Evolutionary conservation across 768 basidiomycete genomes (phyloP).

Genomic region (Pisolithus tinctorius): DNA sequence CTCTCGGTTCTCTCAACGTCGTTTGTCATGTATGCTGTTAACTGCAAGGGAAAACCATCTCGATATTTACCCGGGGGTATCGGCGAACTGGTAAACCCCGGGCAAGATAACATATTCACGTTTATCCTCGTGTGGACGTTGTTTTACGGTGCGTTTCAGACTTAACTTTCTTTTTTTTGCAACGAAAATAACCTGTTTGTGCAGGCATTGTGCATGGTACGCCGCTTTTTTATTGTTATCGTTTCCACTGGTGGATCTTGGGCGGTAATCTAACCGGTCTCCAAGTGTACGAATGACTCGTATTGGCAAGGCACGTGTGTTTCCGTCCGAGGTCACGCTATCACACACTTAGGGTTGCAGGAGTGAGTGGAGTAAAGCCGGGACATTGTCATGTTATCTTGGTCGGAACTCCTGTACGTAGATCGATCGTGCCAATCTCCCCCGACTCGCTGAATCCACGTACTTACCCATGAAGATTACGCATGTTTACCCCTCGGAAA

Average conservation of each 20-base stretch:
- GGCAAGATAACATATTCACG: conserved; percentile 86
- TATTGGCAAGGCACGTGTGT: not conserved
- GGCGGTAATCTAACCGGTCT: conserved; percentile 12
- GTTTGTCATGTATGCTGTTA: conserved; percentile 55
- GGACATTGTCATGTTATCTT: conserved; percentile 4
- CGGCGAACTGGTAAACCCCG: conserved; percentile 69
- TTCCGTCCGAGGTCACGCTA: conserved; percentile 1
- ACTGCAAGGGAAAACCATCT: conserved; percentile 58
- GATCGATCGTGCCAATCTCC: not conserved
- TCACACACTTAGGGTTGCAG: conserved; percentile 3
- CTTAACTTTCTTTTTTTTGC: conserved; percentile 3
- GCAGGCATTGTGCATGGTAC: conserved; percentile 44
- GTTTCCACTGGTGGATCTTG: not conserved
- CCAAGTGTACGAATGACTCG: conserved; percentile 35
- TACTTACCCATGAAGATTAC: conserved; percentile 3
- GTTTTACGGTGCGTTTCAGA: conserved; percentile 65
- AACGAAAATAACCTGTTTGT: conserved; percentile 4
- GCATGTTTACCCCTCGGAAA: conserved; percentile 1
- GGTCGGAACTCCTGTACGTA: conserved; percentile 2
- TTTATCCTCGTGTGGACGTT: conserved; percentile 93
- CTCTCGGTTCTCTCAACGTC: conserved; percentile 62
- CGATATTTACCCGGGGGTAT: conserved; percentile 61
- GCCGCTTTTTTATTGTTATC: conserved; percentile 4
- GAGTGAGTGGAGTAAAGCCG: conserved; percentile 1
- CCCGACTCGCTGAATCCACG: not conserved